Evolutionary conservation across 805 yeast genomes (phyloP).

Genomic region (Suhomyces tanzawaensis): DNA sequence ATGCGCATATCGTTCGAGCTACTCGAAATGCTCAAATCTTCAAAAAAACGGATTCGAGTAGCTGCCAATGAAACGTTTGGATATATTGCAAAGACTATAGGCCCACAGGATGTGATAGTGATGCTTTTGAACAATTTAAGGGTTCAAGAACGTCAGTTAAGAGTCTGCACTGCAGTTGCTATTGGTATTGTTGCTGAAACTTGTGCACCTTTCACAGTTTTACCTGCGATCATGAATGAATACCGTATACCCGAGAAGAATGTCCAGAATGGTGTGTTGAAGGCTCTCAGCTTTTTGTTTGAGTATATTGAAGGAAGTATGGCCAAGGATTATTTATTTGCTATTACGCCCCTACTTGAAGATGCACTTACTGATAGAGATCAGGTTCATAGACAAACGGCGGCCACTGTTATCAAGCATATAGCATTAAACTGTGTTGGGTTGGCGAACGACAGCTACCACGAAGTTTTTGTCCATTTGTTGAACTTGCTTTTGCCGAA

Average conservation of each 20-base stretch:
- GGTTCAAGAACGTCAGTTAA: slow-evolving; percentile 92
- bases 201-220: slow-evolving; percentile 87
- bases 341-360: slow-evolving; percentile 74
- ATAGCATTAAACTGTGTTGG: slow-evolving; percentile 80
- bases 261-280: slow-evolving; percentile 93
- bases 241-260: slow-evolving; percentile 88
- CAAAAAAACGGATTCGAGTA: slow-evolving; percentile 69
- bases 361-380: slow-evolving; percentile 91
- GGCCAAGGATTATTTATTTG: slow-evolving; percentile 78
- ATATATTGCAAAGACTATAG: slow-evolving; percentile 83
- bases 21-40: slow-evolving; percentile 82
- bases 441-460: slow-evolving; percentile 61
- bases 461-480: slow-evolving; percentile 69
- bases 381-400: slow-evolving; percentile 92
- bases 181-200: slow-evolving; percentile 94
- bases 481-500: slow-evolving; percentile 84
- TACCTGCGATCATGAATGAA: slow-evolving; percentile 95
- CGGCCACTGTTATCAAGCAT: slow-evolving; percentile 81
- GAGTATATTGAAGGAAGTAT: slow-evolving; percentile 80
- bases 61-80: slow-evolving; percentile 93
- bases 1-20: slow-evolving; percentile 92
- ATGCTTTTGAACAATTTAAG: slow-evolving; percentile 79
- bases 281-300: slow-evolving; percentile 85
- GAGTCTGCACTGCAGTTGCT: slow-evolving; percentile 98
- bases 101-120: slow-evolving; percentile 91